Percentiles rank a stretch among this genome's conserved stretches.
phyloP scores from a whole-genome alignment of 257 asterid species.

The Eustoma russellianum region DNA sequence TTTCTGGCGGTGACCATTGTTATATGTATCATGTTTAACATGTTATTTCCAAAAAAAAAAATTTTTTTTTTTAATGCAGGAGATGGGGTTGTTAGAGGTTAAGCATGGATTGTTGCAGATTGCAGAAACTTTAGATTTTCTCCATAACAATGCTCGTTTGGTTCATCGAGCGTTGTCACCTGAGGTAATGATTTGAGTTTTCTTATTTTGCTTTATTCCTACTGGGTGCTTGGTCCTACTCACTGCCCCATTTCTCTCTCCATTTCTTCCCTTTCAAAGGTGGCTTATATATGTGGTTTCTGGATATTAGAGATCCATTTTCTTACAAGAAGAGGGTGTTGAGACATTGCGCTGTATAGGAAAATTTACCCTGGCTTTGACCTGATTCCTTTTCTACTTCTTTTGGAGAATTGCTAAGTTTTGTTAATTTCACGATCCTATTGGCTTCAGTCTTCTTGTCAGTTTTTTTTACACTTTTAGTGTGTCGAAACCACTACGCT shows the following conservation, averaged over 20 bases:
- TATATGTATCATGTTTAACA: background rate
- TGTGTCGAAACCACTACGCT: too few relatives aligned
- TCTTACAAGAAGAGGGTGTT: background rate
- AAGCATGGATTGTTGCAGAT: constrained; percentile 96
- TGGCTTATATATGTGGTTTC: too few relatives aligned
- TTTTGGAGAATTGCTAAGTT: background rate
- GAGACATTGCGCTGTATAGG: too few relatives aligned
- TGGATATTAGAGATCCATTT: background rate
- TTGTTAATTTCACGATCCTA: background rate
- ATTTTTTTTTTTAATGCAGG: constrained; percentile 42
- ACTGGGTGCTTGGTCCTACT: background rate
- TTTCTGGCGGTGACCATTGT: background rate
- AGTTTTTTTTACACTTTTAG: too few relatives aligned
- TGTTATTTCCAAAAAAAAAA: constrained; percentile 4
- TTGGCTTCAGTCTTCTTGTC: too few relatives aligned
- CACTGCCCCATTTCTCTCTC: background rate
- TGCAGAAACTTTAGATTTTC: constrained; percentile 94
- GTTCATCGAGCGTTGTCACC: constrained; percentile 89
- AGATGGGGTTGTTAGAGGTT: constrained; percentile 93
- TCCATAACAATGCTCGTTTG: constrained; percentile 89
- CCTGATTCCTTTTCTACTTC: background rate
- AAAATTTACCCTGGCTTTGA: background rate
- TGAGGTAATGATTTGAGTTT: constrained; percentile 45
- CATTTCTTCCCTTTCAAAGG: background rate
- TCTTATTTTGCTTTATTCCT: background rate